A percentile compares a stretch with the other conserved stretches of the same genome.
Conservation (phyloP, 2,329 filamentous ascomycete species). For the Fusarium sarcochroum region DNA sequence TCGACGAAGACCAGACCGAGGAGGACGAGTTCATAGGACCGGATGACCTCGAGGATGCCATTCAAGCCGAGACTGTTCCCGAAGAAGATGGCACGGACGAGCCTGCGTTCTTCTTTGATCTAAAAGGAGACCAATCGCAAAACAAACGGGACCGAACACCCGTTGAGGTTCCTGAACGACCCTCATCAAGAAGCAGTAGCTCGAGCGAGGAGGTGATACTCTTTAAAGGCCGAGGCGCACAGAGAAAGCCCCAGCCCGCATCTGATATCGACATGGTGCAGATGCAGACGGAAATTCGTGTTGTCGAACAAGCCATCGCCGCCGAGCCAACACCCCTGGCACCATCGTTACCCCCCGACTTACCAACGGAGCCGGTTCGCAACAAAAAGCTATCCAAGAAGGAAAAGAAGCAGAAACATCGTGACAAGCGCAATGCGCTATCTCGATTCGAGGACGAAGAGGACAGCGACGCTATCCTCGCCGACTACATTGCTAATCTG, state of each 20-base stretch:
- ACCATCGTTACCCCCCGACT: background rate
- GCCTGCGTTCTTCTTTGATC: conserved; percentile 56
- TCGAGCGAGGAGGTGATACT: conserved; percentile 79
- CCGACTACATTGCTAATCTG: conserved; percentile 81
- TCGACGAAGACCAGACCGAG: background rate
- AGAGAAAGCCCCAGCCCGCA: conserved; percentile 43
- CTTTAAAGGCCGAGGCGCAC: conserved; percentile 69
- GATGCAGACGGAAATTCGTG: conserved; percentile 53
- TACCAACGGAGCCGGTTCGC: background rate
- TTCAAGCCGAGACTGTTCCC: conserved; percentile 22
- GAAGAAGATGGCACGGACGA: conserved; percentile 9
- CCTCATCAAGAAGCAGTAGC: conserved; percentile 44
- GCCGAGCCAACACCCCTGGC: conserved; percentile 14
- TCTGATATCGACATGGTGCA: conserved; percentile 43
- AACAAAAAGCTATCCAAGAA: conserved; percentile 18
- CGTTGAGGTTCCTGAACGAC: conserved; percentile 35
- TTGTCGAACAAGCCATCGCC: conserved; percentile 47
- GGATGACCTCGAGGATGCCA: conserved; percentile 40
- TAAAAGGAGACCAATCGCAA: conserved; percentile 48
- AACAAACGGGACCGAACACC: background rate
- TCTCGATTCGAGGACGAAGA: conserved; percentile 55
- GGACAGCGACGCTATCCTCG: conserved; percentile 70
- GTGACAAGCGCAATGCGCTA: conserved; percentile 39
- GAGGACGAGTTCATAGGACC: conserved; percentile 35
- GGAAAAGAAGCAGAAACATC: conserved; percentile 36